These are phyloP conservation scores for Silene uniflora DNA, from an alignment of 148 eudicot species.

Conservation along the genomic window DNA sequence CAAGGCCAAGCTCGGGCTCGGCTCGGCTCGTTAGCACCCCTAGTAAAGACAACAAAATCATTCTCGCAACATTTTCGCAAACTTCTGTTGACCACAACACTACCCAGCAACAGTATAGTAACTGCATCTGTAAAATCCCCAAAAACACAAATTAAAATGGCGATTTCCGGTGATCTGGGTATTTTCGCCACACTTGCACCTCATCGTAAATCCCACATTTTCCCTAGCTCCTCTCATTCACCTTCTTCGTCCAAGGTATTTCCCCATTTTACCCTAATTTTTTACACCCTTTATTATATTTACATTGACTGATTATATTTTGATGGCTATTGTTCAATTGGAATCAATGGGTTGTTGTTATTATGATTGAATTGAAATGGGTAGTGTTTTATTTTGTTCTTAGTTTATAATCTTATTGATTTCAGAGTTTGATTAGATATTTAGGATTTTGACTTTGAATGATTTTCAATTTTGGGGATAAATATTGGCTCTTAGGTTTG, in stretches of 20 bases:
- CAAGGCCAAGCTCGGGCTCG: no score
- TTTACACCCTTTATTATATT: not conserved
- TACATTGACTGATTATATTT: not conserved
- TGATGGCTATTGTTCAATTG: not conserved
- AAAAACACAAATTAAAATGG: slow-evolving; percentile 40
- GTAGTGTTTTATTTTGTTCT: not conserved
- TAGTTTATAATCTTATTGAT: not conserved
- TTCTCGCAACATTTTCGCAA: not conserved
- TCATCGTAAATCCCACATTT: slow-evolving; percentile 37
- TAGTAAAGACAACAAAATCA: not conserved
- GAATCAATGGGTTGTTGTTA: not conserved
- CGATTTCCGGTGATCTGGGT: slow-evolving; percentile 69
- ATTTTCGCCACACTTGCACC: slow-evolving; percentile 58
- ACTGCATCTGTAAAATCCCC: no score
- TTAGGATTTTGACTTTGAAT: not conserved
- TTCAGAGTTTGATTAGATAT: not conserved
- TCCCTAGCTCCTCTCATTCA: slow-evolving; percentile 29
- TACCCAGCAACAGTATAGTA: not conserved
- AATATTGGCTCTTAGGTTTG: not conserved
- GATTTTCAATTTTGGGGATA: not conserved
- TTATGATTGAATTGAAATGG: not conserved
- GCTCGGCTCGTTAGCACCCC: no score
- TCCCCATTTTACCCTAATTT: slow-evolving; percentile 1
- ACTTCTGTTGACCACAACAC: not conserved
- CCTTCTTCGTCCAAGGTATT: slow-evolving; percentile 56